Base-by-base conservation (phyloP, 2,329 filamentous ascomycete species). In the Cercospora brassicicola region DNA sequence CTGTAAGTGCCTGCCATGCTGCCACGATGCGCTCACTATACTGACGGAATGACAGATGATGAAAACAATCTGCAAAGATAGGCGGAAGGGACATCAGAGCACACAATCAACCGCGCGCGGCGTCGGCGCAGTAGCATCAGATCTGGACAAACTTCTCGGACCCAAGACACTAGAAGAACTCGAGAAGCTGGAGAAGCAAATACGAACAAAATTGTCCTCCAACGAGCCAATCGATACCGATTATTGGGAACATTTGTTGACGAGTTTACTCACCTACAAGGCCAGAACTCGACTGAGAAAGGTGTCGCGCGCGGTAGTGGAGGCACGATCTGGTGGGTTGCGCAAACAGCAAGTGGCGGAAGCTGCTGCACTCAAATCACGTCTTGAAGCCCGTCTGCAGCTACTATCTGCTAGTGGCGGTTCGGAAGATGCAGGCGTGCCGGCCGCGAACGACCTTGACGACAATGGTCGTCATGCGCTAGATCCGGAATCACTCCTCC, bases 161-260 rank as follows among this genome's bases (percentile, higher is more conserved):
- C 92, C 93, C 8, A 99, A 99, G 82, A 88, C 89, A 15, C 89
- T 92, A 74, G 90, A 93, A 74, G 92, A 98, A 79, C 84, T 99
- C n/a, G 90, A 94, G 77, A 87, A 87, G 18, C 84, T 99, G 59
- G 94, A 99, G 80, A 87, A 85, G 71, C 94, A 98, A 81, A 95
- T 99, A 79, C 89, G 89, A 77, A 84, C 85, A 15, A 99, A 99
- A 82, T 83, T 99, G 59, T 86, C 89, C 62, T 96, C 93, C 7
- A 90, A 97, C 77, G 94, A 97, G 76, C 90, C 92, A 9, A 94
- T 99, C 72, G 95, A 99, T 79, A 93, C 91, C 2, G 95, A 99
- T 80, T 99, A 98, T 79, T 99, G 95, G 95, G 93, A 96, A 77
- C 92, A 97, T 77, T 84, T 99, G 15, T 84, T 99, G 69, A 89